phyloP scores from a whole-genome alignment of 345 rosid genomes.

The Salix dunnii region DNA sequence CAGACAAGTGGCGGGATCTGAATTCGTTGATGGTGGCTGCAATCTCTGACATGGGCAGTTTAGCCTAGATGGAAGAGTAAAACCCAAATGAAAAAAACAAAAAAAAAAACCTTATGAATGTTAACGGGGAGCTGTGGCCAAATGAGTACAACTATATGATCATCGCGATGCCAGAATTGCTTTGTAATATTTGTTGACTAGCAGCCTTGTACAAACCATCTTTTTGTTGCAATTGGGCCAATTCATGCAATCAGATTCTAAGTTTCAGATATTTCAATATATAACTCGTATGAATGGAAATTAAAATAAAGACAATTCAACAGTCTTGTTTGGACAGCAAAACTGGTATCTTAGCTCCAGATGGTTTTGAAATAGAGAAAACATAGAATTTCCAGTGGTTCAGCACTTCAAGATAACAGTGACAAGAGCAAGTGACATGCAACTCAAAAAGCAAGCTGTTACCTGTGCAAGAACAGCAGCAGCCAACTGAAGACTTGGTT shows the following conservation, averaged over 20 bases:
- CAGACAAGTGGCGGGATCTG: constrained; percentile 90
- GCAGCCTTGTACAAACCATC: neutral
- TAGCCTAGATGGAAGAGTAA: constrained; percentile 50
- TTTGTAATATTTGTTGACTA: neutral
- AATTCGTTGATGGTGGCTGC: constrained; percentile 87
- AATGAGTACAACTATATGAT: neutral
- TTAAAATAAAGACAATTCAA: neutral
- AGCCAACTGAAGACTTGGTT: constrained; percentile 97
- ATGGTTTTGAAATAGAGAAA: neutral
- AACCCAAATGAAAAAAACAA: neutral
- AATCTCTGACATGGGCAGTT: constrained; percentile 82
- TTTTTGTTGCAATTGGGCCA: neutral
- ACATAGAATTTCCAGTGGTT: constrained; percentile 3
- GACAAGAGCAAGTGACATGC: neutral
- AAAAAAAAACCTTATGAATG: too few species aligned
- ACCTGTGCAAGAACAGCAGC: constrained; percentile 99
- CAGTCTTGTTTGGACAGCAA: neutral
- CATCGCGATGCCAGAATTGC: neutral
- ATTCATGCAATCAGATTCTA: neutral
- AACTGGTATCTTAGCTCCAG: neutral
- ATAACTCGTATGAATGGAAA: neutral
- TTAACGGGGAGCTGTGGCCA: neutral
- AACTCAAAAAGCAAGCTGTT: constrained; percentile 1
- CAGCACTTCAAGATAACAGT: neutral
- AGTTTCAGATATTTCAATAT: neutral